Evolutionary conservation across 345 rosid species (phyloP).

Genomic region (Sonneratia caseolaris): DNA sequence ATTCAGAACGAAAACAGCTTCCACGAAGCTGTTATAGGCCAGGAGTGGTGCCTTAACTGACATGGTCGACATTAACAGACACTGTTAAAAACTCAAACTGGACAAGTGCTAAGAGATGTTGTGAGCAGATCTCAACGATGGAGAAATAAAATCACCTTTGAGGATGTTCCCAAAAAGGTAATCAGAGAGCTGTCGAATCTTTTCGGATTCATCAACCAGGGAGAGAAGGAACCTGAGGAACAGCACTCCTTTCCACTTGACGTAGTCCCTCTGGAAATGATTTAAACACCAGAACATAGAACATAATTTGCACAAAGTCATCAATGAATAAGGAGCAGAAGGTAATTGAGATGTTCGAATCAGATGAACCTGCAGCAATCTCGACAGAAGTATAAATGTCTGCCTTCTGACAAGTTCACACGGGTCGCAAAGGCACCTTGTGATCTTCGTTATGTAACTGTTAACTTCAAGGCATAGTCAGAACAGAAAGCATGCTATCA

Average conservation of each 20-base stretch:
- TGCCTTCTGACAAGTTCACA: constrained; percentile 92
- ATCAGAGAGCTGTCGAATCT: constrained; percentile 80
- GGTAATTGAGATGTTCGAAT: neutral
- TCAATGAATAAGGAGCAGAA: too few species aligned
- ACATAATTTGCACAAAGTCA: neutral
- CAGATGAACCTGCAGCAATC: constrained; percentile 70
- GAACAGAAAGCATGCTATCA: constrained; percentile 12
- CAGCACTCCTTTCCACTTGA: constrained; percentile 92
- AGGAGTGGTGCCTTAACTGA: constrained; percentile 87
- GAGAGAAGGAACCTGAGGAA: constrained; percentile 78
- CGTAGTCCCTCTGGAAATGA: constrained; percentile 75
- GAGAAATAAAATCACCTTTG: constrained; percentile 40
- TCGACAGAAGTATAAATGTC: constrained; percentile 79
- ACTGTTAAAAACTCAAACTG: constrained; percentile 6
- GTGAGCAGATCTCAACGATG: neutral
- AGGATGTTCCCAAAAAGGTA: constrained; percentile 80
- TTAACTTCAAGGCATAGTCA: constrained; percentile 17
- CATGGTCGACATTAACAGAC: constrained; percentile 10
- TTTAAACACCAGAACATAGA: neutral
- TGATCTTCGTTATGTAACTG: constrained; percentile 83
- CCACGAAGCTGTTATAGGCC: constrained; percentile 96
- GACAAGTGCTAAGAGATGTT: neutral
- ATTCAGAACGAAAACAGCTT: constrained; percentile 80
- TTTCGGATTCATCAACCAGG: constrained; percentile 88
- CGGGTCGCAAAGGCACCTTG: constrained; percentile 73